These are phyloP conservation scores for Phytophthora multivora DNA, from an alignment of 352 stramenopile species.

Conservation along the genomic window DNA sequence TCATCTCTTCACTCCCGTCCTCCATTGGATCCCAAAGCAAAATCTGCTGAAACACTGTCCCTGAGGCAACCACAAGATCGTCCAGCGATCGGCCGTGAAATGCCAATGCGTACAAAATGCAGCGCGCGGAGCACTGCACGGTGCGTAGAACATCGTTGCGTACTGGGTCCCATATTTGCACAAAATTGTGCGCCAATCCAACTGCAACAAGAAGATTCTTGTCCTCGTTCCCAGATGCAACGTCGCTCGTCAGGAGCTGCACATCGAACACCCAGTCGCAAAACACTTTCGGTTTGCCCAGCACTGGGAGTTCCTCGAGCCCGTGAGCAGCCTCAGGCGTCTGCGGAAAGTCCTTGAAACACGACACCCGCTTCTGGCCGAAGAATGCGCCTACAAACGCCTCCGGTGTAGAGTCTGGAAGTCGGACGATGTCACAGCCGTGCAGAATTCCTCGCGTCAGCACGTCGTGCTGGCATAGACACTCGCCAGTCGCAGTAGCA, in stretches of 20 bases:
- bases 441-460: constrained; percentile 77
- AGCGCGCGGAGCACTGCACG: constrained; percentile 77
- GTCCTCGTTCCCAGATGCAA: constrained; percentile 14
- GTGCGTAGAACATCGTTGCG: constrained; percentile 49
- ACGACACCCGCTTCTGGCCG: constrained; percentile 79
- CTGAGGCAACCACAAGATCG: constrained; percentile 75
- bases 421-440: constrained; percentile 55
- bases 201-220: constrained; percentile 52
- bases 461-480: constrained; percentile 51
- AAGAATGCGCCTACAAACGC: constrained; percentile 63
- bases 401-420: constrained; percentile 3
- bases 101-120: constrained; percentile 82
- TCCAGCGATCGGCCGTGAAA: constrained; percentile 71
- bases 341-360: constrained; percentile 57
- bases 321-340: constrained; percentile 21
- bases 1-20: constrained; percentile 4
- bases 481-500: constrained; percentile 45
- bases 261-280: constrained; percentile 88
- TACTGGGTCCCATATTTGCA: constrained; percentile 75
- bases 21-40: constrained; percentile 71
- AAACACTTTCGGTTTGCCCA: constrained; percentile 67
- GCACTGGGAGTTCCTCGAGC: constrained; percentile 25
- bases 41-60: constrained; percentile 89
- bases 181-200: constrained; percentile 85
- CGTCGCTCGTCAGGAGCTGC: constrained; percentile 51